Percentiles rank a stretch among this genome's conserved stretches.
phyloP scores from a whole-genome alignment of 352 stramenopile genomes.

The Blastocystis sp. region DNA sequence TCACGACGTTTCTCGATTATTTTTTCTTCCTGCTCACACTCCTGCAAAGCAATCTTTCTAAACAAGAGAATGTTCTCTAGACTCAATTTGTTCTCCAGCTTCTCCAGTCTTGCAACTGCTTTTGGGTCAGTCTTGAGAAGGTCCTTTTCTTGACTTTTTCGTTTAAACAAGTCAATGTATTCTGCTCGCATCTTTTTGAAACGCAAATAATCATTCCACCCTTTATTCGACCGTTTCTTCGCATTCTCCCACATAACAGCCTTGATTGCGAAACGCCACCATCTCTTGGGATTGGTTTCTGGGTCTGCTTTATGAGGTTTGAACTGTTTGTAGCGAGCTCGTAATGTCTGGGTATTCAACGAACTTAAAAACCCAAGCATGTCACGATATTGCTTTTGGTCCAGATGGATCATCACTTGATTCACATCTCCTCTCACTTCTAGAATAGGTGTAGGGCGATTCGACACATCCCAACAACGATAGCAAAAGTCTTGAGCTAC shows the following conservation, averaged over 20 bases:
- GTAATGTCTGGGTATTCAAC: constrained; percentile 21
- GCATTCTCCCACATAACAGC: constrained; percentile 18
- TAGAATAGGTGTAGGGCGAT: background rate
- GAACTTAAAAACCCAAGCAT: background rate
- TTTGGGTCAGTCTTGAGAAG: background rate
- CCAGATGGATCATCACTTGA: background rate
- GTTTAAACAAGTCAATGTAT: constrained; percentile 60
- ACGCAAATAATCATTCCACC: constrained; percentile 53
- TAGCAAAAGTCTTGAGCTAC: constrained; percentile 3
- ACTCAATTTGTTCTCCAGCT: constrained; percentile 35
- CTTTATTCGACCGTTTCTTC: background rate
- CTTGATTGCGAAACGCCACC: constrained; percentile 39
- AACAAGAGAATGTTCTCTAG: constrained; percentile 56
- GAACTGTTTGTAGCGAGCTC: constrained; percentile 13
- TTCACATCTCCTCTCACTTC: constrained; percentile 12
- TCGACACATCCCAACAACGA: constrained; percentile 1
- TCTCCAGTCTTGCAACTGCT: background rate
- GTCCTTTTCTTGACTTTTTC: background rate
- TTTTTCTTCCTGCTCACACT: constrained; percentile 25
- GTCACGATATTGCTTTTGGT: constrained; percentile 52
- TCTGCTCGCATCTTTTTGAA: constrained; percentile 45
- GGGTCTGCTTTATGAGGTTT: background rate
- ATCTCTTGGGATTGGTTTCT: background rate
- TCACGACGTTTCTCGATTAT: background rate
- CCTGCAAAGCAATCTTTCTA: background rate